Conservation (phyloP, 2,329 filamentous ascomycete species). For the Purpureocillium lavendulum region DNA sequence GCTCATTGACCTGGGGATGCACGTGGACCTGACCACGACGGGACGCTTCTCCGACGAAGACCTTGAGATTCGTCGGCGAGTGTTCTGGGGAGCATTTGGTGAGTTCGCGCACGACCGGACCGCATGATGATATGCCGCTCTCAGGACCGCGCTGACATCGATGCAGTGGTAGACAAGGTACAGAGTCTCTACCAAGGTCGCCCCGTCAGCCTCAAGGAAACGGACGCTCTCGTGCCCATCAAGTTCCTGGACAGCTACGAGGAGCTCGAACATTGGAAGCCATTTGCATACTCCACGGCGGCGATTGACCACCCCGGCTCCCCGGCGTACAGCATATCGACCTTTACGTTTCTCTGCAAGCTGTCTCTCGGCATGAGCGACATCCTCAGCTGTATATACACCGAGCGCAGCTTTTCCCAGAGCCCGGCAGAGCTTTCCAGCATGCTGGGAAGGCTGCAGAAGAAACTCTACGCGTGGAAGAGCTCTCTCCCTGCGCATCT, state of each 20-base stretch:
- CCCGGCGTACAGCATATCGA: constrained; percentile 33
- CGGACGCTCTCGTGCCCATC: constrained; percentile 36
- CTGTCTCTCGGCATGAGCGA: constrained; percentile 39
- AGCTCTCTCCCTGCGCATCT: constrained; percentile 32
- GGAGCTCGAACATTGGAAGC: constrained; percentile 43
- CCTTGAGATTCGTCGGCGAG: constrained; percentile 27
- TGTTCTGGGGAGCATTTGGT: constrained; percentile 14
- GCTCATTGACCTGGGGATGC: constrained; percentile 45
- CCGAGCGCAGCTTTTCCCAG: constrained; percentile 28
- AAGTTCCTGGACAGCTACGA: constrained; percentile 41
- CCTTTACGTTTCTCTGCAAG: constrained; percentile 30
- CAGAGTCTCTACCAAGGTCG: constrained; percentile 47
- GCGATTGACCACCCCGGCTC: constrained; percentile 18
- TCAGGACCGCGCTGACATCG: too few species aligned
- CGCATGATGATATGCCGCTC: too few species aligned
- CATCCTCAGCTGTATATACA: constrained; percentile 35
- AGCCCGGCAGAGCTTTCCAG: constrained; percentile 23
- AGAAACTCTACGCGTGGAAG: constrained; percentile 33
- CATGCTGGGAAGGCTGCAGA: constrained; percentile 27
- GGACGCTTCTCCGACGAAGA: constrained; percentile 34
- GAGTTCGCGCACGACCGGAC: too few species aligned
- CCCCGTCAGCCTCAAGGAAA: constrained; percentile 36
- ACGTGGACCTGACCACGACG: constrained; percentile 27
- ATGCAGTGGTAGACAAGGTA: constrained; percentile 39
- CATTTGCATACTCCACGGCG: constrained; percentile 28